phyloP scores from a whole-genome alignment of 2,329 filamentous ascomycete species.

The Trichoderma endophyticum region DNA sequence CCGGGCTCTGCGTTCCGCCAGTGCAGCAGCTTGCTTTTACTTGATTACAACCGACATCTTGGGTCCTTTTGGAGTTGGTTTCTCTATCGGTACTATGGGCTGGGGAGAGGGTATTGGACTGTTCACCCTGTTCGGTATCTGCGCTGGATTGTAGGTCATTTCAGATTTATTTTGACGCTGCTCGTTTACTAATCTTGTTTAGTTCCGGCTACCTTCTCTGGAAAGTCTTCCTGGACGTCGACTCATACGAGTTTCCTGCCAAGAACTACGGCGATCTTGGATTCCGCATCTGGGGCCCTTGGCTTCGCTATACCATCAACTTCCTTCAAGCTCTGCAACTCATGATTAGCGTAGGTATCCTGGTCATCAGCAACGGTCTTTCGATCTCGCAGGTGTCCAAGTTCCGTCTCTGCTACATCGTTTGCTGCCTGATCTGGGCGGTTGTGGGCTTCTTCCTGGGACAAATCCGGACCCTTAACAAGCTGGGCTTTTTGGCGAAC shows the following conservation, averaged over 20 bases:
- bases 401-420: conserved; percentile 49
- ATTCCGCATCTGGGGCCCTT: conserved; percentile 45
- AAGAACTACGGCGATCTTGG: conserved; percentile 47
- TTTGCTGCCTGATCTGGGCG: conserved; percentile 50
- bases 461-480: conserved; percentile 54
- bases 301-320: conserved; percentile 46
- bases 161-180: no score
- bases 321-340: conserved; percentile 46
- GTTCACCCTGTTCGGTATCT: conserved; percentile 44
- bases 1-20: conserved; percentile 16
- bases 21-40: conserved; percentile 21
- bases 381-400: conserved; percentile 52
- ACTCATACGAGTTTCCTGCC: conserved; percentile 41
- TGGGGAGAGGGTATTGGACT: conserved; percentile 42
- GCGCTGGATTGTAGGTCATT: conserved; percentile 20
- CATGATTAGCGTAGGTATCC: conserved; percentile 49
- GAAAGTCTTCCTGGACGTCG: conserved; percentile 39
- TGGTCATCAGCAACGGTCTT: conserved; percentile 53
- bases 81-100: conserved; percentile 20
- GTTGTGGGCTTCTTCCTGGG: conserved; percentile 50
- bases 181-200: neutral
- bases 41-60: conserved; percentile 21
- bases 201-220: conserved; percentile 46
- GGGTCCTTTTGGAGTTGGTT: conserved; percentile 19
- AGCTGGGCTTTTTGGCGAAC: conserved; percentile 55